Evolutionary conservation across 805 yeast genomes (phyloP), one percentile per base, ranked within the genome.

Genomic region (Metschnikowia bowlesiae): DNA sequence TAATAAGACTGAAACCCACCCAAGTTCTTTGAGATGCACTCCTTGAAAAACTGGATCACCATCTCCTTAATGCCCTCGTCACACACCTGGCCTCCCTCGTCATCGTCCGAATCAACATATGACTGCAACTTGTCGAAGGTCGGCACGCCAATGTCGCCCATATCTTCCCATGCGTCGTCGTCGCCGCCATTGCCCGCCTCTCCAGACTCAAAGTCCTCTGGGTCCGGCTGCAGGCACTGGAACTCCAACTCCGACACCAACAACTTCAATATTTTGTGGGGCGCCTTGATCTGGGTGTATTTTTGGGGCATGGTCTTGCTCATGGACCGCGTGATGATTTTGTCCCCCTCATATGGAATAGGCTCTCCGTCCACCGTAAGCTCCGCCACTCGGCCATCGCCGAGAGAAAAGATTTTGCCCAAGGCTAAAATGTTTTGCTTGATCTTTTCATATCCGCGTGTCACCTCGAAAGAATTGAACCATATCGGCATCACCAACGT

Each of bases 261-360:
- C 22, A 91, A 68, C 60, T 85, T 86, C 43, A 89, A 62, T 22
- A 92, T 89, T 62, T 89, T 90, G 39, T 76, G 74, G 13, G 85
- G 79, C 0, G 89, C 87, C 0, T 91, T 73, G 1, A 90, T 74
- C 60, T 78, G 81, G 0, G 87, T 81, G 57, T 78, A 89, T 57
- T 75, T 66, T 46, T 81, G 78, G 0, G 87, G 86, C 77, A 83
- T 75, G 13, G 67, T 66, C 57, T 80, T 83, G 3, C 95, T 82
- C 85, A 84, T 87, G 0, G 97, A 88, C 61, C 98, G 79, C 0
- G 98, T 92, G 4, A 89, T 70, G 34, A 92, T 90, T n/a, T 80
- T 58, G 49, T 82, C 86, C 0, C 79, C 76, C 13, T 74, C 73
- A 59, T 82, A 78, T 2, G 87, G 83, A 30, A 86, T 68, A 33